Percentiles rank a stretch among this genome's conserved stretches.
Conservation (phyloP, 257 asterid species). For the Jasminum sambac region DNA sequence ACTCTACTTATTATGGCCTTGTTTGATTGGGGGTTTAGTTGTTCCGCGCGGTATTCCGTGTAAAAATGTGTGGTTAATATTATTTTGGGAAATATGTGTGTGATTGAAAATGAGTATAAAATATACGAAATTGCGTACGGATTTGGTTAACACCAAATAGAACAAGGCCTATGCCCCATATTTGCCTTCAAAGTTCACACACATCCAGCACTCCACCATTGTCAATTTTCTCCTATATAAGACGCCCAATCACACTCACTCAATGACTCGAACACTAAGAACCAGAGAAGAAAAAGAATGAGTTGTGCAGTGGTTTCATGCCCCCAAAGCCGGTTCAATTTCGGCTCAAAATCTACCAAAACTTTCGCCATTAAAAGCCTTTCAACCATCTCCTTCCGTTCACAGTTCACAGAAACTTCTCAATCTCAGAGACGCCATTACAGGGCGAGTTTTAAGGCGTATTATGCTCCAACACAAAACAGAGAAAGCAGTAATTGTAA, state of each 20-base stretch:
- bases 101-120: too few relatives aligned
- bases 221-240: not conserved
- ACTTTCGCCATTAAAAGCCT: not conserved
- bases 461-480: not conserved
- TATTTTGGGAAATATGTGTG: too few relatives aligned
- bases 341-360: not conserved
- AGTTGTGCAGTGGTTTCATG: not conserved
- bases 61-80: too few relatives aligned
- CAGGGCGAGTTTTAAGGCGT: not conserved
- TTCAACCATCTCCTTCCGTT: not conserved
- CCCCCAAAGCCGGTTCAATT: not conserved
- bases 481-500: not conserved
- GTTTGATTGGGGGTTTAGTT: too few relatives aligned
- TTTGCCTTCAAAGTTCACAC: too few relatives aligned
- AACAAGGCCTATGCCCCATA: too few relatives aligned
- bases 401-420: not conserved
- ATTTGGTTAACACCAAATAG: too few relatives aligned
- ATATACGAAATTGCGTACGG: too few relatives aligned
- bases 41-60: too few relatives aligned
- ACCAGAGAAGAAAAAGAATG: not conserved
- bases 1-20: too few relatives aligned
- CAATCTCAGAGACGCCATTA: not conserved
- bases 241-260: not conserved
- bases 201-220: not conserved
- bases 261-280: not conserved